Percentiles rank a stretch among this genome's conserved stretches.
phyloP scores from a whole-genome alignment of 176 grass and related monocot species.

The sorghum (Sorghum bicolor) region Sorghum_bicolor_NCBIv3 NC_012871.2:76474001-76474500 shows the following conservation, averaged over 20 bases:
- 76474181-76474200: slow-evolving; percentile 75
- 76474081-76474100: neutral
- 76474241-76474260: slow-evolving; percentile 69
- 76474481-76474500: slow-evolving; percentile 15
- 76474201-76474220: slow-evolving; percentile 58
- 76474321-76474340: slow-evolving; percentile 84
- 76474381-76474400: neutral
- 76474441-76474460: neutral
- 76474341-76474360: slow-evolving; percentile 80
- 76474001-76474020: slow-evolving; percentile 99
- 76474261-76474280: slow-evolving; percentile 75
- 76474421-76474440: neutral
- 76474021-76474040: neutral
- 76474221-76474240: slow-evolving; percentile 94
- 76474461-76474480: neutral
- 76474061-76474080: neutral
- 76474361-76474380: slow-evolving; percentile 72
- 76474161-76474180: slow-evolving; percentile 93
- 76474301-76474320: slow-evolving; percentile 84
- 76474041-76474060: neutral
- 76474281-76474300: slow-evolving; percentile 89
- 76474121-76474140: slow-evolving; percentile 91
- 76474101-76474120: slow-evolving; percentile 64
- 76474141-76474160: slow-evolving; percentile 91
- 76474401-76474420: neutral